These are phyloP conservation scores for Podospora tetraspora DNA, from an alignment of 495 filamentous ascomycete genomes.

Conservation along the genomic window DNA sequence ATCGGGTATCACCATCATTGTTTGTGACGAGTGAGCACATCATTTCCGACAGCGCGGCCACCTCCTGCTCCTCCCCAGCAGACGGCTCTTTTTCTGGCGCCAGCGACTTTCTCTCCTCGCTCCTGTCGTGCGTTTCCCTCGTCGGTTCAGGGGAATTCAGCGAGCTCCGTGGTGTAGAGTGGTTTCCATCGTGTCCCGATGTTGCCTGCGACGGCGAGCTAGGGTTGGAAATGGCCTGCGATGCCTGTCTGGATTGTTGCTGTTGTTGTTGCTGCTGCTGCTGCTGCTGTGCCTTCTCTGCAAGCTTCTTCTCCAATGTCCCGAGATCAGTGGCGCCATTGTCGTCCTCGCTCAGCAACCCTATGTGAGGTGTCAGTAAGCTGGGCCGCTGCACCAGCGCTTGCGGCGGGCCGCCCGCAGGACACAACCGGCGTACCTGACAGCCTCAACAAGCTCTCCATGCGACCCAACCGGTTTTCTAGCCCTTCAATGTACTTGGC, in stretches of 20 bases:
- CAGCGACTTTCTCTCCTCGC: constrained; percentile 32
- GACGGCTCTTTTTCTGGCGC: constrained; percentile 32
- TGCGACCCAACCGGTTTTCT: constrained; percentile 87
- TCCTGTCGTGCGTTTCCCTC: constrained; percentile 36
- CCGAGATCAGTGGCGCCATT: constrained; percentile 85
- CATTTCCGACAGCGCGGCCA: constrained; percentile 91
- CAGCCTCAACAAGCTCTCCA: constrained; percentile 84
- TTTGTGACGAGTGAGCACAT: constrained; percentile 99
- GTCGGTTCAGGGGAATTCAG: constrained; percentile 56
- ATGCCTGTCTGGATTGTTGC: constrained; percentile 41
- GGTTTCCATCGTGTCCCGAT: constrained; percentile 41
- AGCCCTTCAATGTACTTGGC: constrained; percentile 98
- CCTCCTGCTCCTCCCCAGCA: constrained; percentile 72
- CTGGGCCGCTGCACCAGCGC: not conserved
- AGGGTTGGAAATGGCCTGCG: constrained; percentile 40
- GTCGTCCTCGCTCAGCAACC: constrained; percentile 77
- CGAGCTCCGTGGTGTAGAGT: constrained; percentile 55
- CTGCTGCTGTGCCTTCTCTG: constrained; percentile 45
- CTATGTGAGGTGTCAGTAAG: constrained; percentile 28
- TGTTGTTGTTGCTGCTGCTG: constrained; percentile 24
- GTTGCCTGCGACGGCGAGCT: constrained; percentile 43
- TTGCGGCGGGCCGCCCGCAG: not conserved
- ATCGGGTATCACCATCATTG: constrained; percentile 90
- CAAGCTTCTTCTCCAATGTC: constrained; percentile 75
- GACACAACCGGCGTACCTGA: constrained; percentile 51